Base-by-base conservation (phyloP, 495 filamentous ascomycete species). In the Annulohypoxylon stygium region DNA sequence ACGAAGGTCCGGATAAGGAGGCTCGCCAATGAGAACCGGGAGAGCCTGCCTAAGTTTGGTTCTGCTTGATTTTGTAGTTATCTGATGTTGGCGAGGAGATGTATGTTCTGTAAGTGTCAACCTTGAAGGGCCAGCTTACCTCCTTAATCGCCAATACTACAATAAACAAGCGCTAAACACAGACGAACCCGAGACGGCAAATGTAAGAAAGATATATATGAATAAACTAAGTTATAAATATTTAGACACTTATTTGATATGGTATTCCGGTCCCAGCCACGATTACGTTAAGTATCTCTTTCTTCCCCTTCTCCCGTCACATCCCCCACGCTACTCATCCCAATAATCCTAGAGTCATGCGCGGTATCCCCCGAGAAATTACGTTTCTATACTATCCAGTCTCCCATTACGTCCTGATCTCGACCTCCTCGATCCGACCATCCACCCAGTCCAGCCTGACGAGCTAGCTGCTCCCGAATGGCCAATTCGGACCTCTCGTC, bases 401-500 rank as follows among this genome's bases (percentile, higher is more conserved):
- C 26, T 33, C 12, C 26, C 51, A 55, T 55, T 55, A 55, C 51
- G 5, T 26, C 51, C 51, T 11, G 9, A 57, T 30, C 53, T 12
- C 26, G n/a, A 57, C 26, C 25, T 30, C 25, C 23, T 25, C 48
- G 48, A 53, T 53, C 23, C 25, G 11, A 14, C 25, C 51, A 26
- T 33, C 51, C 3, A 68, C 20, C 36, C 43, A 26, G 14, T 14
- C 11, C 20, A 16, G 4, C 54, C 47, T 53, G 16, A 18, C 51
- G 34, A 62, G 5, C 25, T 63, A 58, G 36, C 12, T 47, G 48
- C 25, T 67, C 10, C 57, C 67, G 30, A 74, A 74, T 54, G 71
- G 71, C 71, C 71, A 74, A 55, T 70, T 70, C 62, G 66, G 62
- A 0, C 37, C 61, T 9, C 20, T 26, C 33, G 20, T 45, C 50